Percentiles rank a stretch among this genome's conserved stretches.
Evolutionary conservation across 1,284 basidiomycete genomes (phyloP).

Genomic region (Kwoniella shivajii): DNA sequence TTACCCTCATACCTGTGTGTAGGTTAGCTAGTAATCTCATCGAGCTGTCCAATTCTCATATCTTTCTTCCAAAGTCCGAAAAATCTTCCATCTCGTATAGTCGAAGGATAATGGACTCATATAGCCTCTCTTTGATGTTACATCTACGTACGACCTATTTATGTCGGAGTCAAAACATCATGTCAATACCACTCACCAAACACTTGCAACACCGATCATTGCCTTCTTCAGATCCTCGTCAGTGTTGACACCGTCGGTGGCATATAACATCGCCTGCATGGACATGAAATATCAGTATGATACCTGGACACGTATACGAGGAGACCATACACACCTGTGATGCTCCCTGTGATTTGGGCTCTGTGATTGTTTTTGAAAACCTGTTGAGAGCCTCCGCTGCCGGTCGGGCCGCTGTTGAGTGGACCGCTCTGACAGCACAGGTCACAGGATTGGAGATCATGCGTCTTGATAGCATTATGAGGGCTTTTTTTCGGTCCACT

Average conservation of each 20-base stretch:
- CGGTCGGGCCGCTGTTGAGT: constrained; percentile 8
- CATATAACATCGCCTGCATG: constrained; percentile 90
- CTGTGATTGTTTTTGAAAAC: constrained; percentile 78
- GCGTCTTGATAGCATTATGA: constrained; percentile 20
- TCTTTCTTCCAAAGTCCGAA: too few species aligned
- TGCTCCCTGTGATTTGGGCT: constrained; percentile 89
- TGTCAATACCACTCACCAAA: constrained; percentile 67
- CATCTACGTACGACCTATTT: too few species aligned
- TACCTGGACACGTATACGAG: not conserved
- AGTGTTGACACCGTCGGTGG: constrained; percentile 79
- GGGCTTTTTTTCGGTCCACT: not conserved
- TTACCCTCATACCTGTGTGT: constrained; percentile 79
- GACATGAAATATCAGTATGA: not conserved
- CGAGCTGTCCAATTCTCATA: not conserved
- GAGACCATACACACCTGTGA: constrained; percentile 66
- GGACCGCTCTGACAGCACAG: constrained; percentile 1
- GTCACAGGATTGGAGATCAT: not conserved
- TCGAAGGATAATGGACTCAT: too few species aligned
- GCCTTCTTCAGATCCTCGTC: constrained; percentile 86
- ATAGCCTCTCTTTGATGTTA: too few species aligned
- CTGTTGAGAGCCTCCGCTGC: constrained; percentile 60
- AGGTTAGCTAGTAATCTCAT: not conserved
- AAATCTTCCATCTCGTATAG: too few species aligned
- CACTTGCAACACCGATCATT: constrained; percentile 92
- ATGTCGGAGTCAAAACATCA: too few species aligned